Evolutionary conservation across 2,329 filamentous ascomycete genomes (phyloP).

Genomic region (Gliomastix tumulicola): DNA sequence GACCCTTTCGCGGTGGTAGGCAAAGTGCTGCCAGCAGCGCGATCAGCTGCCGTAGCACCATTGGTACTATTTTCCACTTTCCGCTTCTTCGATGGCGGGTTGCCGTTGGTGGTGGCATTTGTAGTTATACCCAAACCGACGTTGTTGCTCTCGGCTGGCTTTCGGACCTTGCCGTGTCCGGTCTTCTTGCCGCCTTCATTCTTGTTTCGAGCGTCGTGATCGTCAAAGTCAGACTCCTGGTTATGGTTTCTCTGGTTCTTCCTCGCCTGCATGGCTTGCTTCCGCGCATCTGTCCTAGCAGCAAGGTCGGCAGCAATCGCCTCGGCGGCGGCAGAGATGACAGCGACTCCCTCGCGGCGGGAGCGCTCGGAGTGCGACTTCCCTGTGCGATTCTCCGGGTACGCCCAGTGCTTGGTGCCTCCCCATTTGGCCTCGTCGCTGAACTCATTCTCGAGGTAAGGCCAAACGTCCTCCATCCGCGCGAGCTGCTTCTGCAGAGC

Average conservation of each 20-base stretch:
- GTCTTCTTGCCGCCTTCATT: conserved; percentile 52
- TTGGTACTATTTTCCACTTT: conserved; percentile 66
- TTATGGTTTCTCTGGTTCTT: conserved; percentile 57
- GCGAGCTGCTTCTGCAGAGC: conserved; percentile 77
- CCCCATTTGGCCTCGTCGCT: conserved; percentile 93
- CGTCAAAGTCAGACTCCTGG: conserved; percentile 74
- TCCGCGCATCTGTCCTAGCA: conserved; percentile 74
- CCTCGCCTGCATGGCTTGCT: conserved; percentile 73
- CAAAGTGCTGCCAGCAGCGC: conserved; percentile 56
- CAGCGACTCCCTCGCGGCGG: conserved; percentile 70
- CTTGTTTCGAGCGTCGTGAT: conserved; percentile 45
- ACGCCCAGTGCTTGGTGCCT: conserved; percentile 91
- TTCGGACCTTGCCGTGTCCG: conserved; percentile 56
- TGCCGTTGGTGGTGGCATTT: conserved; percentile 39
- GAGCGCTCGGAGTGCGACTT: conserved; percentile 64
- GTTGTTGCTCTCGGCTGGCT: conserved; percentile 44
- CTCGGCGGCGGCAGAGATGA: conserved; percentile 70
- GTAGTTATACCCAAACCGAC: conserved; percentile 62
- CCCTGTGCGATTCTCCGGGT: conserved; percentile 71
- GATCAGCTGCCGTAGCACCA: conserved; percentile 51
- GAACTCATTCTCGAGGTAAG: conserved; percentile 80
- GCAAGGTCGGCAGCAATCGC: conserved; percentile 78
- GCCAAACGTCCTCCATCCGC: conserved; percentile 81
- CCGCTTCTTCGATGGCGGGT: conserved; percentile 64
- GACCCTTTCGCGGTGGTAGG: conserved; percentile 44